phyloP scores from a whole-genome alignment of 2,329 filamentous ascomycete species.

The Fusarium tupiense region DNA sequence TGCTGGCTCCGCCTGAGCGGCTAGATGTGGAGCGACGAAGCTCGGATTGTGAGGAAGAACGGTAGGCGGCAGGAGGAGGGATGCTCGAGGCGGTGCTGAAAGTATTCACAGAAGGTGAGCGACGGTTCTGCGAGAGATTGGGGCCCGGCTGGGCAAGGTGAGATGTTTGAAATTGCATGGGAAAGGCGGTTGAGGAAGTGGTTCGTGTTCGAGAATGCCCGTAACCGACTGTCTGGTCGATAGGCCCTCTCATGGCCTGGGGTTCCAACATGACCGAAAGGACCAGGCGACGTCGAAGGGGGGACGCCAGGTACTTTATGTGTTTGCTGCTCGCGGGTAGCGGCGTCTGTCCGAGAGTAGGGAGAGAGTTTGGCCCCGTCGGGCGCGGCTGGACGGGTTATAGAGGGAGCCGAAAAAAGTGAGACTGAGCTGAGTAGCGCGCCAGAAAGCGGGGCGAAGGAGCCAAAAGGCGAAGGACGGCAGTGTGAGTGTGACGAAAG shows the following conservation, averaged over 20 bases:
- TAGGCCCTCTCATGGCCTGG: slow-evolving; percentile 45
- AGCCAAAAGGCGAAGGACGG: slow-evolving; percentile 11
- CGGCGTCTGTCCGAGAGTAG: slow-evolving; percentile 38
- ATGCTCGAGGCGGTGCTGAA: slow-evolving; percentile 78
- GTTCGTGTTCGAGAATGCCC: slow-evolving; percentile 65
- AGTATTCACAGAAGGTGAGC: slow-evolving; percentile 73
- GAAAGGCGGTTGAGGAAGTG: slow-evolving; percentile 65
- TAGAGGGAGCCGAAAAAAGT: slow-evolving; percentile 45
- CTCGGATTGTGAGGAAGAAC: slow-evolving; percentile 65
- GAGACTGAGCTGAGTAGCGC: slow-evolving; percentile 41
- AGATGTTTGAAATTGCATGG: slow-evolving; percentile 46
- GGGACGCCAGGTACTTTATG: slow-evolving; percentile 37
- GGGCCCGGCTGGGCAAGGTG: slow-evolving; percentile 47
- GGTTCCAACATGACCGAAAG: slow-evolving; percentile 46
- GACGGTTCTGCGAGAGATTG: slow-evolving; percentile 56
- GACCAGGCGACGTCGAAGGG: slow-evolving; percentile 13
- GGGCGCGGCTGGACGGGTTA: slow-evolving; percentile 36
- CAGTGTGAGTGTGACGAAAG: slow-evolving; percentile 13
- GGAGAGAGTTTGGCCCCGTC: slow-evolving; percentile 36
- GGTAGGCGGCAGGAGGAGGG: slow-evolving; percentile 66
- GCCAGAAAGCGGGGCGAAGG: slow-evolving; percentile 36
- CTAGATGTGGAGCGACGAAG: slow-evolving; percentile 83
- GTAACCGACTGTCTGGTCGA: slow-evolving; percentile 54
- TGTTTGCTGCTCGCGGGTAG: slow-evolving; percentile 34
- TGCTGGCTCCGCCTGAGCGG: slow-evolving; percentile 69